A percentile compares a stretch with the other conserved stretches of the same genome.
Conservation (phyloP, 176 grass and related monocot species). For the Zoysia pacifica region DNA sequence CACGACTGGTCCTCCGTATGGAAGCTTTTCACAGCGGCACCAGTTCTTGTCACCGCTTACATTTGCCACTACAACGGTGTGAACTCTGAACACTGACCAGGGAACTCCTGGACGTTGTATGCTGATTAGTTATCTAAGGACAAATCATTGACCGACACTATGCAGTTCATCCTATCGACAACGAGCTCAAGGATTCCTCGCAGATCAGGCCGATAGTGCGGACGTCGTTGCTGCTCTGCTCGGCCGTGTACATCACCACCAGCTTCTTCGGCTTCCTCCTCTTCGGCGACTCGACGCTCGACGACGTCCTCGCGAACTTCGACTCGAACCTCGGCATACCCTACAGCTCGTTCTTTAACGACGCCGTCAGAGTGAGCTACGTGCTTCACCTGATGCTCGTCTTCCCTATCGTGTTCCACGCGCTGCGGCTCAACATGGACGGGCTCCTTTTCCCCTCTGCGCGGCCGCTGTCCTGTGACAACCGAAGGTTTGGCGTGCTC, state of each 20-base stretch:
- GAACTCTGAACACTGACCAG: background rate
- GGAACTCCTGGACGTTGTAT: background rate
- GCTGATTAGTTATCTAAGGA: background rate
- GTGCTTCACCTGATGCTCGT: slow-evolving; percentile 92
- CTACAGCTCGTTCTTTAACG: slow-evolving; percentile 69
- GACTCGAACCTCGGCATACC: slow-evolving; percentile 91
- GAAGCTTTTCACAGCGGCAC: slow-evolving; percentile 83
- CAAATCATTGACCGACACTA: background rate
- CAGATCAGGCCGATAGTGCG: slow-evolving; percentile 84
- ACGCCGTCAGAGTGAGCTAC: slow-evolving; percentile 92
- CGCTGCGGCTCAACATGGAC: slow-evolving; percentile 86
- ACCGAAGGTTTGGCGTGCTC: slow-evolving; percentile 57
- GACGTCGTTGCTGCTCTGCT: slow-evolving; percentile 64
- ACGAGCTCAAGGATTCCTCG: slow-evolving; percentile 65
- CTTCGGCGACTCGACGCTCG: slow-evolving; percentile 71
- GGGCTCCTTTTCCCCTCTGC: slow-evolving; percentile 77
- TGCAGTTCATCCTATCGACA: slow-evolving; percentile 79
- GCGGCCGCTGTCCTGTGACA: slow-evolving; percentile 47
- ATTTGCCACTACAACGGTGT: slow-evolving; percentile 96
- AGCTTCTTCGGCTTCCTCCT: slow-evolving; percentile 93
- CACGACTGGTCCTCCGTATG: slow-evolving; percentile 68
- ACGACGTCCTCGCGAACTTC: slow-evolving; percentile 93
- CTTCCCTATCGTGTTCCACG: slow-evolving; percentile 93
- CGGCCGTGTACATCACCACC: slow-evolving; percentile 67
- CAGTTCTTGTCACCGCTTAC: slow-evolving; percentile 89